Conservation (phyloP, 768 basidiomycete genomes). For the Rhizopogon vinicolor region DNA sequence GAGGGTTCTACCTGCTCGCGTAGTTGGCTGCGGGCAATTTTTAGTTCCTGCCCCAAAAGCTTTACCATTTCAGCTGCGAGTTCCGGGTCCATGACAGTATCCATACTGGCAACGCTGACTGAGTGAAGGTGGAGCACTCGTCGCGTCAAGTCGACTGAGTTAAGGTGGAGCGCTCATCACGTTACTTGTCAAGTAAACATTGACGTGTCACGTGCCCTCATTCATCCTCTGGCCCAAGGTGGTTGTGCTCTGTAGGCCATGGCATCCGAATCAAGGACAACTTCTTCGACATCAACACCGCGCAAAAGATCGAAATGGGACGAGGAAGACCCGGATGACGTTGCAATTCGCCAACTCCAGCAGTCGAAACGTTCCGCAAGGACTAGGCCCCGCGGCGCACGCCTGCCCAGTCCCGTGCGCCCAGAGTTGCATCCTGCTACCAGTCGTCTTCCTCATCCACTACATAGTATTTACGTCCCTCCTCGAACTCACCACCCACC, state of each 20-base stretch:
- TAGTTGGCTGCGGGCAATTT: constrained; percentile 15
- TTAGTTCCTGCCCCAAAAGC: constrained; percentile 21
- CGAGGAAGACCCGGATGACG: constrained; percentile 39
- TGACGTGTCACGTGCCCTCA: background rate
- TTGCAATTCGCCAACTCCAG: constrained; percentile 28
- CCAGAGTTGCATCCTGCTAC: constrained; percentile 8
- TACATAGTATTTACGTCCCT: constrained; percentile 70
- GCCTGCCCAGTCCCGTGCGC: constrained; percentile 10
- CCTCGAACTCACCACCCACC: constrained; percentile 72
- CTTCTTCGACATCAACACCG: constrained; percentile 39
- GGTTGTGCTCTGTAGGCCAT: constrained; percentile 13
- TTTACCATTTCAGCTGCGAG: constrained; percentile 20
- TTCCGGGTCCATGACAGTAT: constrained; percentile 21
- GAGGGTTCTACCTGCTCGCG: constrained; percentile 13
- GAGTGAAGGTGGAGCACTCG: background rate
- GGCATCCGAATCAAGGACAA: constrained; percentile 19
- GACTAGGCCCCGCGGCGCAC: constrained; percentile 12
- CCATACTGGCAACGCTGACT: constrained; percentile 7
- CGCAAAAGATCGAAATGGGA: constrained; percentile 80
- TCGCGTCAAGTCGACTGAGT: too few relatives aligned
- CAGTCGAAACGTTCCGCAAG: constrained; percentile 55
- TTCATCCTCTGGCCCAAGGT: too few relatives aligned
- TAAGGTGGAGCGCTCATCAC: too few relatives aligned
- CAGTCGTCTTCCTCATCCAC: constrained; percentile 9
- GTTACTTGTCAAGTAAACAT: too few relatives aligned